Evolutionary conservation across 495 filamentous ascomycete species (phyloP), one percentile per base, ranked within the genome.

Genomic region (Aspergillus nidulans): DNA sequence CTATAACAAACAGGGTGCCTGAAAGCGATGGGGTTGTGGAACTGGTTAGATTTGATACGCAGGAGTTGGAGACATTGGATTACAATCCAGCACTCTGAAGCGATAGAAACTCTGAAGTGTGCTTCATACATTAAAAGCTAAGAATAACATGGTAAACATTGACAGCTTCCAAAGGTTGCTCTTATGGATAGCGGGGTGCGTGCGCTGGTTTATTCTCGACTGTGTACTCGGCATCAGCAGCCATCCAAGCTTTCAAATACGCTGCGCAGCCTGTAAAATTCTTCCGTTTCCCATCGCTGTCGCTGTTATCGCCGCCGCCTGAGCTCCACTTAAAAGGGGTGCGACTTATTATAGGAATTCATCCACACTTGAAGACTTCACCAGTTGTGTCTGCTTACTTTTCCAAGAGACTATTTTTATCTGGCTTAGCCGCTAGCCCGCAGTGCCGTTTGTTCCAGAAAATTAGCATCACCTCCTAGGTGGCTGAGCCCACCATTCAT

Each of bases 321-420:
- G 24, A 49, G 46, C 4, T 21, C 46, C 32, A 49, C 47, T 39
- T 6, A 32, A 38, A 36, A 49, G 18, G 47, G 36, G 47, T 38
- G 28, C 2, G 21, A 6, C 32, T 49, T 49, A 39, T 39, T 39
- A 49, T 49, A 34, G 30, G 25, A 49, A 39, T 49, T 34, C 23
- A n/a, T n/a, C 25, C 4, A 34, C 10, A 21, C 12, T 25, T 12
- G 21, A 19, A 38, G n/a, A n/a, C n/a, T n/a, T n/a, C n/a, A 49
- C 47, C 32, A 39, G 30, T 39, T 20, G 16, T 24, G 36, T 49
- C 32, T 21, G 32, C 46, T 49, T 39, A 19, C 34, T 10, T 5
- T 34, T 38, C 46, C 28, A 20, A 16, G 10, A n/a, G n/a, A 13
- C 47, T 49, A 49, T 49, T 49, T 49, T 49, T 49, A 49, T 49